Base-by-base conservation (phyloP, 2,329 filamentous ascomycete genomes). In the Myriangium duriaei region DNA sequence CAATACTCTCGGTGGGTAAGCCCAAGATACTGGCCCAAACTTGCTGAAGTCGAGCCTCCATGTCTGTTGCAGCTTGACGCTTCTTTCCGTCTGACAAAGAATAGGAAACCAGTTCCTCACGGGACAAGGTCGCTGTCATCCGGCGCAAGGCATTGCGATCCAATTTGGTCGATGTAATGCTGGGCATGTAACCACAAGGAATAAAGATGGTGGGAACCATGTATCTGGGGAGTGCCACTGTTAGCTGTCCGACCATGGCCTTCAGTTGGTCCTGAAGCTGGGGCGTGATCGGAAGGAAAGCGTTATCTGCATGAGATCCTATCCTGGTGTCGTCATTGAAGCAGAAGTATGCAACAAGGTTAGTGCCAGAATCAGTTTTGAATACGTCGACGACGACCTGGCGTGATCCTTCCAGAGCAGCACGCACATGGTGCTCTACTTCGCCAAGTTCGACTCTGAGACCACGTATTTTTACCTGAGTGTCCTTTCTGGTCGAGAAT, bases 181-280 rank as follows among this genome's bases (percentile, higher is more conserved):
- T 26, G n/a, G 87, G 87, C 37, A 95, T 76, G 5, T 63, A 68
- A 0, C 75, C 69, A 5, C 94, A 60, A 3, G 71, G 71, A 16
- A 94, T 63, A 41, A 92, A 76, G 51, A 91, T 83, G 0, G 84
- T 87, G 1, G 87, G 87, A 2, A 95, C 73, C 87, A 95, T 95
- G 55, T 95, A 95, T 0, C 70, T 72, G 0, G 87, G 82, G 3
- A 95, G 68, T 7, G 21, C 21, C 7, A 26, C n/a, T 7, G 21
- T n/a, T 79, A 40, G 21, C 15, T 35, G 6, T 71, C 57, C 78
- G 80, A 50, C 11, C 12, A 86, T 87, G 2, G 71, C 67, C 0
- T 76, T 69, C 15, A 91, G 58, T 32, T 75, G n/a, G 11, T 9
- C 19, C 13, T 12, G 12, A 11, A 29, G 3, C 13, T 36, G 6